These are phyloP conservation scores for Dendrothele bispora DNA, from an alignment of 768 basidiomycete species.

Conservation along the genomic window DNA sequence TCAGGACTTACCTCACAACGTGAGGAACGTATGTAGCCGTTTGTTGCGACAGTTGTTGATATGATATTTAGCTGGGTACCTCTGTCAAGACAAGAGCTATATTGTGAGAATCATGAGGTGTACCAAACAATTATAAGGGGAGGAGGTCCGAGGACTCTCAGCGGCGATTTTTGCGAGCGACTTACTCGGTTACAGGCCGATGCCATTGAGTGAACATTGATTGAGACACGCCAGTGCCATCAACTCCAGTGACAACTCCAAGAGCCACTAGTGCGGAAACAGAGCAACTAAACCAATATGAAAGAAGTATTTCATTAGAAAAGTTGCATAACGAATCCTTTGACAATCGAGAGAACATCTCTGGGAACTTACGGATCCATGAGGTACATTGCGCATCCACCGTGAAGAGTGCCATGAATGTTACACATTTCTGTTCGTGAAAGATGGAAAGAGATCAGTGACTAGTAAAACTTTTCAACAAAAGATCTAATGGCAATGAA, in stretches of 20 bases:
- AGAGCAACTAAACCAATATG: constrained; percentile 35
- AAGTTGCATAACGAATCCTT: not conserved
- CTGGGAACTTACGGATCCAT: constrained; percentile 47
- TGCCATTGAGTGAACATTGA: constrained; percentile 54
- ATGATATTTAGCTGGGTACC: constrained; percentile 42
- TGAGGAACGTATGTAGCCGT: constrained; percentile 40
- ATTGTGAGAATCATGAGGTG: not conserved
- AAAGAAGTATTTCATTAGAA: not conserved
- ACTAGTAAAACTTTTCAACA: no score
- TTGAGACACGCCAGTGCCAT: constrained; percentile 49
- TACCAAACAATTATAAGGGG: no score
- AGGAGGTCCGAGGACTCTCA: no score
- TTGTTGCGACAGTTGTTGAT: constrained; percentile 40
- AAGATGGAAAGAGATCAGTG: no score
- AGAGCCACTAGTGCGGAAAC: constrained; percentile 41
- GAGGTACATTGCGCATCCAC: constrained; percentile 55
- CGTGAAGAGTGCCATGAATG: constrained; percentile 47
- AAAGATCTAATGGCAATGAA: no score
- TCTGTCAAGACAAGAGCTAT: constrained; percentile 22
- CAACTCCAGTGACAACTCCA: constrained; percentile 35
- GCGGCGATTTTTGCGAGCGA: no score
- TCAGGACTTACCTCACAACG: constrained; percentile 40
- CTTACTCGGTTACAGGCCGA: constrained; percentile 37
- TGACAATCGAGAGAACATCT: not conserved
- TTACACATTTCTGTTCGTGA: constrained; percentile 73